Evolutionary conservation across 306 rosid genomes (phyloP).

Genomic region (Fragaria iinumae): DNA sequence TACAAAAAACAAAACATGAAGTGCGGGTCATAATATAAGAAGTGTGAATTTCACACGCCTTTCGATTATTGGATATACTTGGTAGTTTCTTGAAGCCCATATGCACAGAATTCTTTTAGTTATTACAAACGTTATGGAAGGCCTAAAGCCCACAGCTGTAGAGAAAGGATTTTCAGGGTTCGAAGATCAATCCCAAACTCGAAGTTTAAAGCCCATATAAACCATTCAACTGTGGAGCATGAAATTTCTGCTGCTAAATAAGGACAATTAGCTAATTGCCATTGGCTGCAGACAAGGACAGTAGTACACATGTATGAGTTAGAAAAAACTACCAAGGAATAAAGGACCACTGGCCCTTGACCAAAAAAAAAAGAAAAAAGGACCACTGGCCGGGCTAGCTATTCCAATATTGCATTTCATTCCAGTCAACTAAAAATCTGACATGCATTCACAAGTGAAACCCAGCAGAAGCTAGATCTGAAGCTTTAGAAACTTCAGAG

Average conservation of each 20-base stretch:
- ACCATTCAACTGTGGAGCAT: not conserved
- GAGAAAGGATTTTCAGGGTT: not conserved
- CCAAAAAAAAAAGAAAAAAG: too few relatives aligned
- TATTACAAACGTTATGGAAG: not conserved
- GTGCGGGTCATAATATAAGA: too few relatives aligned
- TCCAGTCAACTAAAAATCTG: not conserved
- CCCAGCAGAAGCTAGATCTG: slow-evolving; percentile 10
- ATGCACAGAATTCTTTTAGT: not conserved
- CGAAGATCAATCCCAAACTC: not conserved
- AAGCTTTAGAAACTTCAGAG: not conserved
- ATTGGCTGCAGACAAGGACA: not conserved
- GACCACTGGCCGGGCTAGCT: not conserved
- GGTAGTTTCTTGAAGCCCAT: too few relatives aligned
- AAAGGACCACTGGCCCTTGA: not conserved
- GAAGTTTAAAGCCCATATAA: not conserved
- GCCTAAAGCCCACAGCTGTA: not conserved
- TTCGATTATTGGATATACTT: too few relatives aligned
- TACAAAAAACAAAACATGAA: too few relatives aligned
- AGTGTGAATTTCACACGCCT: too few relatives aligned
- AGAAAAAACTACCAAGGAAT: not conserved
- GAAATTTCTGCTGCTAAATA: not conserved
- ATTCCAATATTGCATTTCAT: not conserved
- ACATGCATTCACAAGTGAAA: slow-evolving; percentile 5
- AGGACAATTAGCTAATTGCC: not conserved
- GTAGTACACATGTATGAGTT: not conserved